Conservation (phyloP, 1,284 basidiomycete genomes). For the Hypsizygus ulmarius region DNA sequence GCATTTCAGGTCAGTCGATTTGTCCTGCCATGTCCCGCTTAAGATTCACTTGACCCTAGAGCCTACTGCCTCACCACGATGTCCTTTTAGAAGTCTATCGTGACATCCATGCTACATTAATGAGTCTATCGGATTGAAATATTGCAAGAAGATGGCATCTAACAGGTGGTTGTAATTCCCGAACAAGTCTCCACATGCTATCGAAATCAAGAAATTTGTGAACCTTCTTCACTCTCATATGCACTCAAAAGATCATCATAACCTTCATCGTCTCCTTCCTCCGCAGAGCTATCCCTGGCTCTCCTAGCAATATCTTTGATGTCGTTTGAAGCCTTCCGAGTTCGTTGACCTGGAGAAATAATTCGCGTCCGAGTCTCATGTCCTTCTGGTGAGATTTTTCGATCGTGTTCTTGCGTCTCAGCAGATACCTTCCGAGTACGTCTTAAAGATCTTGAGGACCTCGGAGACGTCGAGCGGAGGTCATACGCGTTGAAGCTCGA, state of each 20-base stretch:
- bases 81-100: conserved; percentile 59
- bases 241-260: conserved; percentile 75
- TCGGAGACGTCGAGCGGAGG: conserved; percentile 28
- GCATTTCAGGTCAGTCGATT: conserved; percentile 47
- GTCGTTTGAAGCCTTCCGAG: conserved; percentile 48
- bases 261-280: conserved; percentile 75
- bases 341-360: conserved; percentile 32
- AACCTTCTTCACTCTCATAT: conserved; percentile 69
- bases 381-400: conserved; percentile 47
- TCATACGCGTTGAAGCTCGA: conserved; percentile 41
- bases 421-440: conserved; percentile 34
- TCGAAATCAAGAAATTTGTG: conserved; percentile 20
- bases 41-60: conserved; percentile 37
- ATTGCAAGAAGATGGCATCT: not conserved
- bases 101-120: conserved; percentile 46
- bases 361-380: conserved; percentile 37
- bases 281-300: conserved; percentile 57
- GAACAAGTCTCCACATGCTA: conserved; percentile 4
- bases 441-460: conserved; percentile 34
- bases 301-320: conserved; percentile 35
- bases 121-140: conserved; percentile 1
- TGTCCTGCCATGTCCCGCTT: not conserved
- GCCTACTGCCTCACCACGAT: conserved; percentile 60
- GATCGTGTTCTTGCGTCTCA: conserved; percentile 31
- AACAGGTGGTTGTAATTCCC: not conserved